phyloP scores from a whole-genome alignment of 352 stramenopile species.

The Phytophthora kernoviae region DNA sequence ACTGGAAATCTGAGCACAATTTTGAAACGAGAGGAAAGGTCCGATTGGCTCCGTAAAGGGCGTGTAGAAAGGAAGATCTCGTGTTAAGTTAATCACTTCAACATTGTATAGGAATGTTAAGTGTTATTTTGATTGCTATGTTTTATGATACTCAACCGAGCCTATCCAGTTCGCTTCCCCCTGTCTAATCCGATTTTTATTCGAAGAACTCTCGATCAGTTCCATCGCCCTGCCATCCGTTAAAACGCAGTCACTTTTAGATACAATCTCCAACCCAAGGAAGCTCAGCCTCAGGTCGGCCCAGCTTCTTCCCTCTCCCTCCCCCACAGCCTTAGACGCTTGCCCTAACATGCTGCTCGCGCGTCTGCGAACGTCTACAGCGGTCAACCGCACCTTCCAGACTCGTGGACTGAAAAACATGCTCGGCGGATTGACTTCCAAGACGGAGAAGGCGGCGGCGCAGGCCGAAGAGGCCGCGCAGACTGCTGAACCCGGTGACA shows the following conservation, averaged over 20 bases:
- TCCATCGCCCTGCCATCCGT: conserved; percentile 4
- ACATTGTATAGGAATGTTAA: conserved; percentile 3
- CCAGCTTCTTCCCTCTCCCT: conserved; percentile 8
- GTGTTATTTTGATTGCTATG: not conserved
- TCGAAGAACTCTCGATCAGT: too few species aligned
- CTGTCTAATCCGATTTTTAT: not conserved
- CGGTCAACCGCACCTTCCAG: conserved; percentile 25
- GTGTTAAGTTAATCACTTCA: not conserved
- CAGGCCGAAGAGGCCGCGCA: conserved; percentile 31
- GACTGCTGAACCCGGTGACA: conserved; percentile 34
- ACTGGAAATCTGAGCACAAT: too few species aligned
- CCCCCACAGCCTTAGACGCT: conserved; percentile 8
- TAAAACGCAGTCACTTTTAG: conserved; percentile 24
- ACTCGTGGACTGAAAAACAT: conserved; percentile 43
- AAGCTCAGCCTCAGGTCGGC: conserved; percentile 22
- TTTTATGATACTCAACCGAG: conserved; percentile 17
- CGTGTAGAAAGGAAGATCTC: not conserved
- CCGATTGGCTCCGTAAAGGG: not conserved
- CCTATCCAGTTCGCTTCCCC: not conserved
- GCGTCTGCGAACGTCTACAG: conserved; percentile 30
- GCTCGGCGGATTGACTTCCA: conserved; percentile 38
- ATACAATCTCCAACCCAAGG: conserved; percentile 11
- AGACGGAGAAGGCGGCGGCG: conserved; percentile 40
- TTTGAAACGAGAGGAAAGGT: too few species aligned
- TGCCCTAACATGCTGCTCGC: conserved; percentile 59